Base-by-base conservation (phyloP, 306 rosid genomes). In the Acacia melanoxylon region DNA sequence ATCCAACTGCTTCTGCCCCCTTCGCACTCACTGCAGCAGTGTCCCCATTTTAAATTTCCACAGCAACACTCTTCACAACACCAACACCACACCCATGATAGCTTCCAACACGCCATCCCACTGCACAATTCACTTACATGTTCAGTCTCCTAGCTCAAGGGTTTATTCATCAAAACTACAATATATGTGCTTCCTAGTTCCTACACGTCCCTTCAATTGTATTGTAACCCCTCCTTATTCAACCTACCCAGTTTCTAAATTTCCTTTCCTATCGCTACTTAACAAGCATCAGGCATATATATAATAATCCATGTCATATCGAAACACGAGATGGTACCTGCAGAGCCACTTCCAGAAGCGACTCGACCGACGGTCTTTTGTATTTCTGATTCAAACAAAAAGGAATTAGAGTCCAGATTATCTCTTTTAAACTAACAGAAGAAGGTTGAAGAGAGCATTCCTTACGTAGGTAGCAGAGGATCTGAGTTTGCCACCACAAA, bases 261-360 rank as follows among this genome's bases (percentile, higher is more conserved):
- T 62, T 25, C 13, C 67, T 24, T 24, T 59, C 14, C 33, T 3
- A 59, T 59, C 67, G 5, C 33, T n/a, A n/a, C 67, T 24, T 22
- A 2, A 58, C 65, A 59, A 59, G 66, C 13, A 61, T 0, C 15
- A 25, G 35, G 35, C 7, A 9, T 12, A 22, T 4, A 10, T 1
- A 61, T 24, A 24, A n/a, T 27, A 62, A 19, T 54, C 61, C 35
- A 10, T 22, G 10, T 3, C 29, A 24, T 63, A 63, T 14, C 1
- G 2, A 12, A 76, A 6, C 6, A 75, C 3, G 12, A 63, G 37
- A 51, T 31, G 25, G 56, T 91, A 93, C 97, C 97, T 89, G 11
- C 94, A 87, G 11, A 91, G 91, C 97, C 97, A 93, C 84, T 95
- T 91, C 98, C 95, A 88, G 81, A 93, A 89, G 80, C 92, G 83